Conservation (phyloP, 495 filamentous ascomycete species). For the Tuber borchii region DNA sequence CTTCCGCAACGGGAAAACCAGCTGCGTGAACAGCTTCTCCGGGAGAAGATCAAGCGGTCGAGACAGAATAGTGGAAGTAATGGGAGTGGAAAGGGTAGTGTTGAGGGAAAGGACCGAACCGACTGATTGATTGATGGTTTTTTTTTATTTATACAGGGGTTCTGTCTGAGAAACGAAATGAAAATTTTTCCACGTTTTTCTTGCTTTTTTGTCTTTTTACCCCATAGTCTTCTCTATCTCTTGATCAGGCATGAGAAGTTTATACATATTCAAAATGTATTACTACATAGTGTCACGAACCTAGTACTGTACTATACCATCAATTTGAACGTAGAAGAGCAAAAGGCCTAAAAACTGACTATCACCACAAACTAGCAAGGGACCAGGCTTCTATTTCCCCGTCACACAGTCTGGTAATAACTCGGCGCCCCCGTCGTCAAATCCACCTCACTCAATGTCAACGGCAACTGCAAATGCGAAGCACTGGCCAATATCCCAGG, state of each 20-base stretch:
- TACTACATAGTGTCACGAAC: background rate
- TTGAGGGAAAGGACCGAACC: constrained; percentile 10
- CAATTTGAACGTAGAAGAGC: background rate
- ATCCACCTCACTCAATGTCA: constrained; percentile 28
- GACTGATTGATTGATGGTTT: constrained; percentile 15
- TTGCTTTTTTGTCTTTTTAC: constrained; percentile 4
- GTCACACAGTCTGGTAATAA: constrained; percentile 32
- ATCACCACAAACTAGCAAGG: background rate
- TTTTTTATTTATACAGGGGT: constrained; percentile 1
- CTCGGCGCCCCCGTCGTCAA: constrained; percentile 27
- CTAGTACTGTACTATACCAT: background rate
- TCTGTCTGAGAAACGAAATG: constrained; percentile 5
- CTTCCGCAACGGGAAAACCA: constrained; percentile 50
- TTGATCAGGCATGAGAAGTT: background rate
- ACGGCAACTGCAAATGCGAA: constrained; percentile 11
- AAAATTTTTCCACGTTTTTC: background rate
- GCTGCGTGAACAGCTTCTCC: constrained; percentile 59
- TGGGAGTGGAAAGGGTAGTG: constrained; percentile 16
- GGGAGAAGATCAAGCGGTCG: constrained; percentile 55
- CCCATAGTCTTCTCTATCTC: background rate
- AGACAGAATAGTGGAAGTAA: constrained; percentile 37
- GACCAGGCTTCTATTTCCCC: background rate
- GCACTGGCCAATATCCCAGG: background rate
- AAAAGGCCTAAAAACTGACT: background rate
- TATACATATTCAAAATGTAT: background rate